Base-by-base conservation (phyloP, 257 asterid species). In the Pogostemon cablin region DNA sequence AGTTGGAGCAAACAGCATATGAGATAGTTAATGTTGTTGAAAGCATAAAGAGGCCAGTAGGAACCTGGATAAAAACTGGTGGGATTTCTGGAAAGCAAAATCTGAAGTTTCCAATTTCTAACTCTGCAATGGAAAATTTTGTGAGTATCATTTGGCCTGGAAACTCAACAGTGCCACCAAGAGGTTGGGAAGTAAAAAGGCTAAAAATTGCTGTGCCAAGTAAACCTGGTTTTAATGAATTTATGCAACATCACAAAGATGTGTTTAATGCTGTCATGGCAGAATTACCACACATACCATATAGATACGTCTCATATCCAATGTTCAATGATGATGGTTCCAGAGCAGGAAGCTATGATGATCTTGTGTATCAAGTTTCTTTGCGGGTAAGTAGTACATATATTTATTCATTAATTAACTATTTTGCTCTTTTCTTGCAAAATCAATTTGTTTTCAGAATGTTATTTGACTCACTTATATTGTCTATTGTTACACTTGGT, bases 101-200 rank as follows among this genome's bases (percentile, higher is more conserved):
- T 48, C 59, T 34, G 59, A 47, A 10, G 9, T 5, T 5, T 20
- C 9, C 67, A 3, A 15, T 4, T 42, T 41, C 64, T 39, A 2
- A 5, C 39, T 70, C 67, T 49, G 34, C 62, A 37, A 73, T 34
- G 43, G 72, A 34, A 2, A 56, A 62, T 11, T 57, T 78, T 3
- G 42, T 55, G 61, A 49, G 60, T 4, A 79, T 86, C 60, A 67
- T 59, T 62, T 86, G 92, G 90, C 90, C 90, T 6, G 92, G 89
- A 65, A 75, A 78, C 58, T 66, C 79, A 2, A 57, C 40, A 4
- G 15, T 15, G 8, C 49, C 35, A 7, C 92, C 92, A 3, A 82
- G 75, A 69, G 92, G 88, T 2, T 84, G 89, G 86, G 83, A 74
- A 40, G 57, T 78, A 50, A 43, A 63, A 3, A 78, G 69, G 62